Evolutionary conservation across 192 early-diverging fungal genomes (phyloP), one percentile per base, ranked within the genome.

Genomic region (Coemansia erecta): DNA sequence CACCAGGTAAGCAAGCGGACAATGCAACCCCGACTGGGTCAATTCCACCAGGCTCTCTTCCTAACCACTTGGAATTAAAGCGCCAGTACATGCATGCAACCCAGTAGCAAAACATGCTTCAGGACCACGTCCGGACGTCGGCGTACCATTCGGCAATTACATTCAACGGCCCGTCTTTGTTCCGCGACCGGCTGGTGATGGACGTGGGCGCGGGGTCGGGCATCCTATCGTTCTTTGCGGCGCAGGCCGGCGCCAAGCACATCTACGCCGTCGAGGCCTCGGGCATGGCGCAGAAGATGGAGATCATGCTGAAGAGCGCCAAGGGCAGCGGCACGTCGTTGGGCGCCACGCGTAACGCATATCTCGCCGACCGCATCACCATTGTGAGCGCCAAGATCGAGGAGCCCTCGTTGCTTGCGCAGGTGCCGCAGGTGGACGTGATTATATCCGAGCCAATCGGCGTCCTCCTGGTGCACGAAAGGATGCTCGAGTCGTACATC

Each of bases 401-500:
- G 70, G 89, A 94, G 23, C 72, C 88, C 8, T 58, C 71, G 58
- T 58, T 90, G 17, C 66, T 77, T 46, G 53, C 51, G 15, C 26
- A 61, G 12, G 77, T 90, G 9, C 92, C 92, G 4, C 66, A 86
- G 67, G 94, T 99, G 0, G 97, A 99, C 52, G 94, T 91, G 4
- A 90, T 99, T 40, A 88, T 99, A 55, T 94, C 92, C 42, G 97
- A 99, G 70, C 97, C 97, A 12, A 97, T 99, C 65, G 94, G 94
- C 42, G 97, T 99, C 19, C 77, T 99, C 31, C 83, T 99, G 55
- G 88, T 99, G 49, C 97, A 99, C 58, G 97, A 98, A 71, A 85
- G 97, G 33, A 98, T 98, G 97, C 82, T 90, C 60, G 59, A 82
- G 70, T 68, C 66, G 46, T 70, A 22, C 43, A 48, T 64, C 3